phyloP scores from a whole-genome alignment of 495 filamentous ascomycete species.

The Aspergillus affinis region DNA sequence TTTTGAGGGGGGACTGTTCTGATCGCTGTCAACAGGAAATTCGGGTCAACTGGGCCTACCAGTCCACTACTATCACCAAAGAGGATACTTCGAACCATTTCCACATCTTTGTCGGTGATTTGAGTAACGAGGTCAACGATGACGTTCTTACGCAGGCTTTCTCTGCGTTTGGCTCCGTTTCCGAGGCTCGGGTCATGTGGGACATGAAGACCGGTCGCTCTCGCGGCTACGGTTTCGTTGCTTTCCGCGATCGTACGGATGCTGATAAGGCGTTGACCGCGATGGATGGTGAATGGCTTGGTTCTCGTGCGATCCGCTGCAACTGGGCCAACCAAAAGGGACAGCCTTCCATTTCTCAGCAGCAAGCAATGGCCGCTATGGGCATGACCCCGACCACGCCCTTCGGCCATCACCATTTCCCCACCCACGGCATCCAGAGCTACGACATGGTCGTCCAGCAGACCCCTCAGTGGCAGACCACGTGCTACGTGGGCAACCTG shows the following conservation, averaged over 20 bases:
- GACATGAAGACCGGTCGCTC: constrained; percentile 99
- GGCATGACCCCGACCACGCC: constrained; percentile 98
- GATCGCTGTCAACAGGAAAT: constrained; percentile 70
- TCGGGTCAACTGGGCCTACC: constrained; percentile 99
- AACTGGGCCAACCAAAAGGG: constrained; percentile 99
- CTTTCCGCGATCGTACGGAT: constrained; percentile 90
- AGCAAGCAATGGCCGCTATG: constrained; percentile 95
- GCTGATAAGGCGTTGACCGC: constrained; percentile 94
- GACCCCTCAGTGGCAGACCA: constrained; percentile 99
- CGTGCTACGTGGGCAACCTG: constrained; percentile 96
- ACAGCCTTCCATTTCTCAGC: constrained; percentile 95
- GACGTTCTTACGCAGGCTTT: constrained; percentile 94
- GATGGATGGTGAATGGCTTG: constrained; percentile 99
- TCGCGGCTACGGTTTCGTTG: constrained; percentile 96
- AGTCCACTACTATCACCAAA: constrained; percentile 91
- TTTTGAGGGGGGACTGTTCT: background rate
- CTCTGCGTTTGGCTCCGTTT: constrained; percentile 92
- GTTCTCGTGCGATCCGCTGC: constrained; percentile 96
- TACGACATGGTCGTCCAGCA: constrained; percentile 97
- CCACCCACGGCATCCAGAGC: constrained; percentile 92
- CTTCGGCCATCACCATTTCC: constrained; percentile 97
- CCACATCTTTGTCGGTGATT: constrained; percentile 97
- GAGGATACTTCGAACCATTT: constrained; percentile 99
- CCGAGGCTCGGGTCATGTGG: constrained; percentile 99
- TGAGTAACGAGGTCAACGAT: constrained; percentile 99